Evolutionary conservation across 129 eudicot species (phyloP).

Genomic region (Lactuca saligna): DNA sequence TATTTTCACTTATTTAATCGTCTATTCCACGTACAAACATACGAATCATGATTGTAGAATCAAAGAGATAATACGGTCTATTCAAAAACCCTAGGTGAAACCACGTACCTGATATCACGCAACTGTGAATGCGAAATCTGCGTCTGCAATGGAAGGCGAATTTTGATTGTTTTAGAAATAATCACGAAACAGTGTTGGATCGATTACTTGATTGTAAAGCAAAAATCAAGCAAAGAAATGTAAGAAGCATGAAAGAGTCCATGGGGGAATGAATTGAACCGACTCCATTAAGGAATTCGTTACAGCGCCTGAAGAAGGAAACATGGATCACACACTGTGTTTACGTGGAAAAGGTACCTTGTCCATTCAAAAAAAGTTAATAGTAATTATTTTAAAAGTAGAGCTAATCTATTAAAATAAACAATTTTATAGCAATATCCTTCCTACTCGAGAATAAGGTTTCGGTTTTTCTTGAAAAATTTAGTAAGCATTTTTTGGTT

Average conservation of each 20-base stretch:
- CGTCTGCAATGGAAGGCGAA: not conserved
- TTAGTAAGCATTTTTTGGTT: too few relatives aligned
- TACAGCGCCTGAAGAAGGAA: slow-evolving; percentile 14
- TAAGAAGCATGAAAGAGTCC: slow-evolving; percentile 20
- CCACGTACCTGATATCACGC: slow-evolving; percentile 21
- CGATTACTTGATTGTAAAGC: slow-evolving; percentile 1
- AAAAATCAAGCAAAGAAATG: not conserved
- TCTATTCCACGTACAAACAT: slow-evolving; percentile 1
- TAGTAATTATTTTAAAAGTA: not conserved
- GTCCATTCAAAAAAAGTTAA: not conserved
- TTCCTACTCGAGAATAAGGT: too few relatives aligned
- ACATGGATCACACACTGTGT: slow-evolving; percentile 8
- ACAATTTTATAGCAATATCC: too few relatives aligned
- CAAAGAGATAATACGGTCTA: not conserved
- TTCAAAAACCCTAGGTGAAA: slow-evolving; percentile 15
- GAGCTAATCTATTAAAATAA: too few relatives aligned
- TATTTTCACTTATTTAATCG: not conserved
- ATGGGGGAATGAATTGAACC: slow-evolving; percentile 14
- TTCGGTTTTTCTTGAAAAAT: too few relatives aligned
- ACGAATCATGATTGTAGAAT: slow-evolving; percentile 14
- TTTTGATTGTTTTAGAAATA: not conserved
- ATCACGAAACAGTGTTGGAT: not conserved
- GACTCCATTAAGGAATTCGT: slow-evolving; percentile 21
- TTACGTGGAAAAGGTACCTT: slow-evolving; percentile 5
- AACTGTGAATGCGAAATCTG: not conserved